phyloP scores from a whole-genome alignment of 2,329 filamentous ascomycete species.

The Colletotrichum sp. region DNA sequence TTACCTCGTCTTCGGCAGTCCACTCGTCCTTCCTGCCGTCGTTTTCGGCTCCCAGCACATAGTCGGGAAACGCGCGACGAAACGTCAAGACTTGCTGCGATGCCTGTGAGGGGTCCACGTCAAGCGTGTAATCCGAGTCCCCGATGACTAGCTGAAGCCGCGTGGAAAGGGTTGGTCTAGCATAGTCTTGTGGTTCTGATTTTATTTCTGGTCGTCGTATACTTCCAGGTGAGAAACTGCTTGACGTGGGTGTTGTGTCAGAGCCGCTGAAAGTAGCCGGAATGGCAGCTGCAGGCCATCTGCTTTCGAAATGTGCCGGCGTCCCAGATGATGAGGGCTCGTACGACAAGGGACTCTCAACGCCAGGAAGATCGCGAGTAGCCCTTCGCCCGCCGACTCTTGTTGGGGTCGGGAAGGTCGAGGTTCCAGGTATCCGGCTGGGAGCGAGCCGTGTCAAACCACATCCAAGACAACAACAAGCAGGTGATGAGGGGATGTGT shows the following conservation, averaged over 20 bases:
- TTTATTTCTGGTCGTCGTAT: background rate
- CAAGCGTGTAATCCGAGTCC: slow-evolving; percentile 20
- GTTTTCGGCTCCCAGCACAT: slow-evolving; percentile 9
- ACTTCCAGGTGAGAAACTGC: background rate
- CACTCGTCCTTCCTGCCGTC: background rate
- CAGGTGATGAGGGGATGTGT: background rate
- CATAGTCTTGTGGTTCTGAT: background rate
- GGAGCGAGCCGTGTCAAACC: background rate
- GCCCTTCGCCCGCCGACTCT: background rate
- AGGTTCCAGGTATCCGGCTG: slow-evolving; percentile 15
- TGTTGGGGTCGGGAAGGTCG: slow-evolving; percentile 3
- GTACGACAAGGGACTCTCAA: slow-evolving; percentile 22
- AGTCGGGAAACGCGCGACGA: slow-evolving; percentile 22
- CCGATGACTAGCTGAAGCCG: background rate
- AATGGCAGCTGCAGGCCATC: background rate
- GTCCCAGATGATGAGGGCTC: slow-evolving; percentile 1
- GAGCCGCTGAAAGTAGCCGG: background rate
- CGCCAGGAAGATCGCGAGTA: slow-evolving; percentile 10
- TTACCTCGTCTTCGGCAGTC: background rate
- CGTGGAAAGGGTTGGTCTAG: background rate
- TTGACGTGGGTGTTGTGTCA: background rate
- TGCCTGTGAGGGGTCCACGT: slow-evolving; percentile 32
- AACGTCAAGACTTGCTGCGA: slow-evolving; percentile 30
- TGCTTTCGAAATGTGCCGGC: background rate
- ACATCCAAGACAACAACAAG: background rate